These are phyloP conservation scores for Phytophthora chlamydospora DNA, from an alignment of 352 stramenopile species.

Conservation along the genomic window DNA sequence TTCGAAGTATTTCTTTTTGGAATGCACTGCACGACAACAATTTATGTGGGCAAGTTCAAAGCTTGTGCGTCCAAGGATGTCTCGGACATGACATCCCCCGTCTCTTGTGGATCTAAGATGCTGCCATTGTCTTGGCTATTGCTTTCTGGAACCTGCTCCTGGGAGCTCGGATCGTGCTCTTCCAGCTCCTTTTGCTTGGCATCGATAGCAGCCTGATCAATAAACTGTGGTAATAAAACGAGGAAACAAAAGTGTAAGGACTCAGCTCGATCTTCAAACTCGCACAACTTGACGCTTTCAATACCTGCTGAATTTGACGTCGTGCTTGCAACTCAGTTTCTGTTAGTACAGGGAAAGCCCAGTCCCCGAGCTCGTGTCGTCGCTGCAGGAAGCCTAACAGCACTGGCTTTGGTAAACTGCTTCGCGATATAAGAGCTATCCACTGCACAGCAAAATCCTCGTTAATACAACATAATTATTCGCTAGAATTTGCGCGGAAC, in stretches of 20 bases:
- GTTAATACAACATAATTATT: slow-evolving; percentile 1
- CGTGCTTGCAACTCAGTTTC: slow-evolving; percentile 44
- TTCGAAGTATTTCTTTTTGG: too few species aligned
- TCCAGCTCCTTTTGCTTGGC: slow-evolving; percentile 6
- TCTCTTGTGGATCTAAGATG: background rate
- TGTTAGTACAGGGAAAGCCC: slow-evolving; percentile 53
- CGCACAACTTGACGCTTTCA: background rate
- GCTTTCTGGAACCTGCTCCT: slow-evolving; percentile 3
- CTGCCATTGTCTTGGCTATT: slow-evolving; percentile 3
- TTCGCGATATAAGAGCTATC: slow-evolving; percentile 53
- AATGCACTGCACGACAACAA: background rate
- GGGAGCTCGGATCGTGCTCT: background rate
- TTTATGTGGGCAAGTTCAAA: slow-evolving; percentile 26
- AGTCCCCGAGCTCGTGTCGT: slow-evolving; percentile 64
- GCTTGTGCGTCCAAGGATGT: slow-evolving; percentile 3
- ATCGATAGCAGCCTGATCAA: slow-evolving; percentile 15
- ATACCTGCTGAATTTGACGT: slow-evolving; percentile 43
- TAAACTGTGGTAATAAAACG: slow-evolving; percentile 21
- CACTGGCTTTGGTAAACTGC: slow-evolving; percentile 34
- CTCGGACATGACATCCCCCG: background rate
- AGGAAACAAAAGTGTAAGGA: background rate
- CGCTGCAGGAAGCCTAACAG: slow-evolving; percentile 44
- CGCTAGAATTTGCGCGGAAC: slow-evolving; percentile 5
- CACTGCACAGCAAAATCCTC: slow-evolving; percentile 35
- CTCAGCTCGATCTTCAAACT: background rate